These are phyloP conservation scores for Xylaria scruposa DNA, from an alignment of 495 filamentous ascomycete genomes.

Conservation along the genomic window DNA sequence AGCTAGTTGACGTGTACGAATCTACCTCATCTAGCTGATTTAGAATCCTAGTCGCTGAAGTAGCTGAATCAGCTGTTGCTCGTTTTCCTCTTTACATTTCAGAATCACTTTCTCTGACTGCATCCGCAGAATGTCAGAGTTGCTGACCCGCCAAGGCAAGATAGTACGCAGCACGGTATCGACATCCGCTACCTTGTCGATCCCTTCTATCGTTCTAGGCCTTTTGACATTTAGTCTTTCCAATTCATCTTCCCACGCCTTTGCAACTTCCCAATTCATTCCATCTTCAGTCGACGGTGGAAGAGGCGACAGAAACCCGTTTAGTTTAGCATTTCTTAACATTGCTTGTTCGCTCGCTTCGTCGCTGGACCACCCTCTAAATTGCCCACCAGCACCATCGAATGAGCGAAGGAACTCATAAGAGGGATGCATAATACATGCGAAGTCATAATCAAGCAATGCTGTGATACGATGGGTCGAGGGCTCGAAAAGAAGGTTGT, in stretches of 20 bases:
- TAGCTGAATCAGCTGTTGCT: slow-evolving; percentile 27
- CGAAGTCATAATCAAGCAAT: slow-evolving; percentile 42
- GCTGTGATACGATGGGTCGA: slow-evolving; percentile 37
- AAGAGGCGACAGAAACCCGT: slow-evolving; percentile 32
- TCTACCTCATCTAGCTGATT: too few relatives aligned
- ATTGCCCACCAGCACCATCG: slow-evolving; percentile 27
- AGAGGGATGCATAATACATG: slow-evolving; percentile 36
- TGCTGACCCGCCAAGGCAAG: slow-evolving; percentile 37
- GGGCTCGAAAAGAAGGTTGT: slow-evolving; percentile 38
- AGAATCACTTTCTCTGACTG: slow-evolving; percentile 32
- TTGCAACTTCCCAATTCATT: slow-evolving; percentile 35
- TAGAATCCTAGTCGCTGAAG: slow-evolving; percentile 20
- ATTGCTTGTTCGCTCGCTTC: slow-evolving; percentile 24
- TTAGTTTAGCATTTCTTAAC: slow-evolving; percentile 33
- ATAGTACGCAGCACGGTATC: slow-evolving; percentile 33
- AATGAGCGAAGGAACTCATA: slow-evolving; percentile 42
- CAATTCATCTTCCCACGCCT: slow-evolving; percentile 36
- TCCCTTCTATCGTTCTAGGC: slow-evolving; percentile 34
- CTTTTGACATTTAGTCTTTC: slow-evolving; percentile 30
- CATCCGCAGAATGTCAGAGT: slow-evolving; percentile 34
- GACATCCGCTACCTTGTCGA: slow-evolving; percentile 38
- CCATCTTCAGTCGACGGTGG: slow-evolving; percentile 17
- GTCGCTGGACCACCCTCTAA: slow-evolving; percentile 16
- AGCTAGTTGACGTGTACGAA: too few relatives aligned
- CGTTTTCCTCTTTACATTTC: slow-evolving; percentile 29